phyloP scores from a whole-genome alignment of 2,329 filamentous ascomycete species.

The Pseudogymnoascus sp. region DNA sequence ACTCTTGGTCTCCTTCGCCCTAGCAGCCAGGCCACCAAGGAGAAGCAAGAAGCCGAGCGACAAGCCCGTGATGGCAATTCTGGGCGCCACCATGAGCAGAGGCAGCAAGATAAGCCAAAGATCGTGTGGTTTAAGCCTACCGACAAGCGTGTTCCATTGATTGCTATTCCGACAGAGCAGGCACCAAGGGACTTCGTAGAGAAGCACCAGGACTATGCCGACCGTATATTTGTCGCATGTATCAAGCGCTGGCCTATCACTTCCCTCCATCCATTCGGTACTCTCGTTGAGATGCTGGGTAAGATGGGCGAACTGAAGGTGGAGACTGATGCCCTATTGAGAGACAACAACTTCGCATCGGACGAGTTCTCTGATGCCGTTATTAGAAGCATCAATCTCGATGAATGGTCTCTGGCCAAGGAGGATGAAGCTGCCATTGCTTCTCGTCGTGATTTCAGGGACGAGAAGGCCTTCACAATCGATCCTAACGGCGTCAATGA shows the following conservation, averaged over 20 bases:
- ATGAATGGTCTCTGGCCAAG: slow-evolving; percentile 81
- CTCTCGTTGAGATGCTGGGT: slow-evolving; percentile 91
- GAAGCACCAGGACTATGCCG: slow-evolving; percentile 95
- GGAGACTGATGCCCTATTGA: slow-evolving; percentile 91
- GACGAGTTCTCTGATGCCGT: slow-evolving; percentile 98
- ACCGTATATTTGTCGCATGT: slow-evolving; percentile 96
- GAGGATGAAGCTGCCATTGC: slow-evolving; percentile 71
- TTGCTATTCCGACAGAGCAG: slow-evolving; percentile 97
- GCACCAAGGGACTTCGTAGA: slow-evolving; percentile 96
- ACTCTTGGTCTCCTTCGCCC: slow-evolving; percentile 89
- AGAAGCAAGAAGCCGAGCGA: slow-evolving; percentile 97
- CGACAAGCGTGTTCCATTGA: slow-evolving; percentile 95
- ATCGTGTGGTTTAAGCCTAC: slow-evolving; percentile 99
- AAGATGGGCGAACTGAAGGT: slow-evolving; percentile 97
- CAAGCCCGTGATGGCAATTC: slow-evolving; percentile 77
- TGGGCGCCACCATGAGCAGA: slow-evolving; percentile 67
- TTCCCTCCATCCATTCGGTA: slow-evolving; percentile 97
- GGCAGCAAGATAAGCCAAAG: slow-evolving; percentile 94
- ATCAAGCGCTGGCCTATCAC: slow-evolving; percentile 99
- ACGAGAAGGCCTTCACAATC: slow-evolving; percentile 84
- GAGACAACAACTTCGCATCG: slow-evolving; percentile 97
- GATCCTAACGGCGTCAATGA: slow-evolving; percentile 84
- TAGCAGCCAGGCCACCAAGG: slow-evolving; percentile 97
- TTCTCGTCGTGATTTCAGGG: slow-evolving; percentile 81
- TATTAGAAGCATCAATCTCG: slow-evolving; percentile 81